phyloP scores from a whole-genome alignment of 1,139 yeast genomes.

The Arxiozyma telluris region DNA sequence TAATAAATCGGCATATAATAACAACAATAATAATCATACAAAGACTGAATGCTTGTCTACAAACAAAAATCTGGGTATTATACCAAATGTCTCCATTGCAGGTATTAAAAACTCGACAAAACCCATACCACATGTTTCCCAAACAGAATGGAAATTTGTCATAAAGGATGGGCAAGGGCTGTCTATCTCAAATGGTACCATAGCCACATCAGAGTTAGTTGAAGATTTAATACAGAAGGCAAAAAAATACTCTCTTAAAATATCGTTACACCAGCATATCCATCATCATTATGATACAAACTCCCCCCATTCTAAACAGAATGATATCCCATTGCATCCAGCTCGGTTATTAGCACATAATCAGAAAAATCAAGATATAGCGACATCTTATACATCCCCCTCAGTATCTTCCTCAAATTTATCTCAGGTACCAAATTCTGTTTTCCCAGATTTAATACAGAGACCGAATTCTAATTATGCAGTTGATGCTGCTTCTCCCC shows the following conservation, averaged over 20 bases:
- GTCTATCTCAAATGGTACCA: constrained; percentile 39
- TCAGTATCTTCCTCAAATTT: constrained; percentile 3
- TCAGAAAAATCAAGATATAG: background rate
- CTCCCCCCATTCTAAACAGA: constrained; percentile 1
- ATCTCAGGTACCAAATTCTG: background rate
- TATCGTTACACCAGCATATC: constrained; percentile 78
- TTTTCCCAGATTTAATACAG: background rate
- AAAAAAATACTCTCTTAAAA: constrained; percentile 45
- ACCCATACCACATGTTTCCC: constrained; percentile 21
- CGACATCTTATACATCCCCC: background rate
- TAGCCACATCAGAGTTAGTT: constrained; percentile 45
- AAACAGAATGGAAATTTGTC: constrained; percentile 36
- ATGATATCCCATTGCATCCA: constrained; percentile 1
- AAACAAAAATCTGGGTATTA: background rate
- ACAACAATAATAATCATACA: background rate
- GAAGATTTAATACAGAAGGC: constrained; percentile 56
- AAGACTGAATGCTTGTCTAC: background rate
- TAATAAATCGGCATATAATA: background rate
- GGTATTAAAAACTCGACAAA: constrained; percentile 2
- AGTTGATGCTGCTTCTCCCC: background rate
- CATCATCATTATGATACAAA: constrained; percentile 40
- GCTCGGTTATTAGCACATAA: background rate
- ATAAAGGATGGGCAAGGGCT: constrained; percentile 33
- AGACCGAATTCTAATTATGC: background rate
- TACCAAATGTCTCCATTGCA: background rate